phyloP scores from a whole-genome alignment of 257 asterid species.

The Nicotiana attenuata region DNA sequence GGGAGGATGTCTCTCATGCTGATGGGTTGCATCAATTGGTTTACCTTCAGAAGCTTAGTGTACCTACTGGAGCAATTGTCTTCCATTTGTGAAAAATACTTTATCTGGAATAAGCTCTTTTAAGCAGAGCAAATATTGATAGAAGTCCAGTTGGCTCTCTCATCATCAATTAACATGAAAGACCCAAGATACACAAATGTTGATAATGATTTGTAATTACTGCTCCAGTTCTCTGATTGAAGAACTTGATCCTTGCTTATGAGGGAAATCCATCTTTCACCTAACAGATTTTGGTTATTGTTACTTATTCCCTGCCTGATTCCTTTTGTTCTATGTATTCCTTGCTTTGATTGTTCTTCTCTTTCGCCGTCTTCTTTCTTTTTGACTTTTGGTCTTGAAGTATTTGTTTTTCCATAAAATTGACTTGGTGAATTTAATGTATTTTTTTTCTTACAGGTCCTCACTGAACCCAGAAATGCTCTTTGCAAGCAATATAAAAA shows the following conservation, averaged over 20 bases:
- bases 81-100: neutral
- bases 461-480: conserved; percentile 83
- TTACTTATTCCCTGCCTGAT: neutral
- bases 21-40: neutral
- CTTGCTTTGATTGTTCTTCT: neutral
- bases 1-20: neutral
- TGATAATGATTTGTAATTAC: neutral
- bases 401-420: conserved; percentile 4
- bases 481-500: conserved; percentile 91
- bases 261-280: neutral
- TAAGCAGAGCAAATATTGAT: neutral
- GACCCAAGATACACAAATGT: neutral
- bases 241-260: neutral
- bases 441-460: conserved; percentile 43
- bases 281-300: neutral
- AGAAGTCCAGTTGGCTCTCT: neutral
- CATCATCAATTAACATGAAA: neutral
- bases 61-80: neutral
- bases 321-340: neutral
- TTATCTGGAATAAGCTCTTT: neutral
- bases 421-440: neutral
- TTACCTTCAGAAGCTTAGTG: neutral
- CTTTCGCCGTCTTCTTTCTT: neutral
- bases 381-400: conserved; percentile 8
- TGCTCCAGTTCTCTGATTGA: neutral